A percentile compares a stretch with the other conserved stretches of the same genome.
These are phyloP conservation scores for Phytophthora ramorum DNA, from an alignment of 352 stramenopile genomes.

Conservation along the genomic window DNA sequence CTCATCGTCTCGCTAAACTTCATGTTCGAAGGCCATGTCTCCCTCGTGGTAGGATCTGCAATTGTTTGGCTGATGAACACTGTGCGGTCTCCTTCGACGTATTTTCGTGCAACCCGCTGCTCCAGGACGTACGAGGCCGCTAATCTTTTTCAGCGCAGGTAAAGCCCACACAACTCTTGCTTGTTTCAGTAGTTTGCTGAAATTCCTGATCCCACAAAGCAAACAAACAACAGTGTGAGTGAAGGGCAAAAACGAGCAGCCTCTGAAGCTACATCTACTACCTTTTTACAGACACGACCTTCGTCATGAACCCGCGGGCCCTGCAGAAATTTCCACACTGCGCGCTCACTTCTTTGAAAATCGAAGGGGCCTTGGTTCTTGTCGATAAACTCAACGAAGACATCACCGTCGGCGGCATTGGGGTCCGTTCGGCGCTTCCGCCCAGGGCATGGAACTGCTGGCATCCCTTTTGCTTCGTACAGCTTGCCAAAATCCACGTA, in stretches of 20 bases:
- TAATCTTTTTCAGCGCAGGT: background rate
- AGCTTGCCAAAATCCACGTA: no score
- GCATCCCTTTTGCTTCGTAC: no score
- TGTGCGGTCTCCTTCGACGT: conserved; percentile 1
- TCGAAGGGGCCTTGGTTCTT: no score
- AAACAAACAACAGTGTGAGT: background rate
- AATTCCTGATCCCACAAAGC: background rate
- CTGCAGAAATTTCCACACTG: no score
- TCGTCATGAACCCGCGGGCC: no score
- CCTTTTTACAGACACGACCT: no score
- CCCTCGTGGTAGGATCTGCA: background rate
- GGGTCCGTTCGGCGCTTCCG: no score
- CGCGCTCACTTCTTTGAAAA: no score
- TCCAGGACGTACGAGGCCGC: background rate
- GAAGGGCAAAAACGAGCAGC: background rate
- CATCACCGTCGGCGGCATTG: no score
- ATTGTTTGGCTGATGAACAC: conserved; percentile 13
- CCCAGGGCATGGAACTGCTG: no score
- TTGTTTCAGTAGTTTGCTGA: background rate
- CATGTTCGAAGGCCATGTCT: background rate
- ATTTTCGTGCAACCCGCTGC: conserved; percentile 4
- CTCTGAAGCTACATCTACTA: background rate
- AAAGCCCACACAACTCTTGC: conserved; percentile 6
- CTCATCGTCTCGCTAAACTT: conserved; percentile 8
- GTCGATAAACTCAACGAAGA: no score